These are phyloP conservation scores for Yamadazyma buinensis DNA, from an alignment of 1,139 yeast genomes.

Conservation along the genomic window DNA sequence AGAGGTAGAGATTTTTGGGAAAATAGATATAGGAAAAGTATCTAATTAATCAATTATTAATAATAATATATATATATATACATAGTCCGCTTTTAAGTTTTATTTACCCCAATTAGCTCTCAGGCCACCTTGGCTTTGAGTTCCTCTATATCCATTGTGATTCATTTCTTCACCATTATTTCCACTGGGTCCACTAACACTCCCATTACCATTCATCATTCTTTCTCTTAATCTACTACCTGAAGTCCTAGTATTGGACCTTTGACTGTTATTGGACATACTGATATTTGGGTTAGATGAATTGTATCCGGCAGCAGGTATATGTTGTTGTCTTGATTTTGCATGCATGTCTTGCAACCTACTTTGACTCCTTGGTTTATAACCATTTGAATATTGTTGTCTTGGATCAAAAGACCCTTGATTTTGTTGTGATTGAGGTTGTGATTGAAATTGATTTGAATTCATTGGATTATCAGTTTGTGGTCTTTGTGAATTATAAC, in stretches of 20 bases:
- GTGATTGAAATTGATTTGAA: constrained; percentile 11
- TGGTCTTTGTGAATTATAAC: constrained; percentile 18
- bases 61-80: too few relatives aligned
- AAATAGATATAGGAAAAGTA: constrained; percentile 10
- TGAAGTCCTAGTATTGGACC: constrained; percentile 29
- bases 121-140: neutral
- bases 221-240: constrained; percentile 37
- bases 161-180: constrained; percentile 5
- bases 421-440: constrained; percentile 6
- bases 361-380: constrained; percentile 34
- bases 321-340: constrained; percentile 40
- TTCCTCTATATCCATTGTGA: neutral
- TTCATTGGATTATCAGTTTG: constrained; percentile 13
- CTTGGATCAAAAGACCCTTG: constrained; percentile 6
- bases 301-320: constrained; percentile 34
- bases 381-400: constrained; percentile 11
- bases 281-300: constrained; percentile 11
- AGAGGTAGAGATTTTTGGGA: constrained; percentile 66
- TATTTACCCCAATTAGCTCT: constrained; percentile 27
- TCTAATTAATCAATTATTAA: too few relatives aligned
- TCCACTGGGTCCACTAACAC: constrained; percentile 15
- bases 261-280: constrained; percentile 16
- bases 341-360: constrained; percentile 42
- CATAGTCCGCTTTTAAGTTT: neutral
- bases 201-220: constrained; percentile 23